Base-by-base conservation (phyloP, 208 protist species). In the Jaenimonas drosophilae region DNA sequence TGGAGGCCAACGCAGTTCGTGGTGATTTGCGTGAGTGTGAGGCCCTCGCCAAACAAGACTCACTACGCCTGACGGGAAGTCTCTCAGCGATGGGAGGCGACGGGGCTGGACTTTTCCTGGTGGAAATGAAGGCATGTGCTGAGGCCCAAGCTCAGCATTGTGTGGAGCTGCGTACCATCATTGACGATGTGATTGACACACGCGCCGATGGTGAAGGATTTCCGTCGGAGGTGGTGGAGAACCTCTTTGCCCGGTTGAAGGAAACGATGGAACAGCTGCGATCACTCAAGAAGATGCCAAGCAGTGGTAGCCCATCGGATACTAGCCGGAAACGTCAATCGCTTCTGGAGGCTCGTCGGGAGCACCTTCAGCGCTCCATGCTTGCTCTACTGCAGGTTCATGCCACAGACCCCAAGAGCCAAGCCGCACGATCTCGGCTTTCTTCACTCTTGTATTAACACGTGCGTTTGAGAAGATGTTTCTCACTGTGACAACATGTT, bases 381-480 rank as follows among this genome's bases (percentile, higher is more conserved):
- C 79, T 71, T 34, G 71, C 58, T 25, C 36, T 88, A 16, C 31
- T 92, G 37, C 73, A 89, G 48, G 42, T 87, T 5, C 81, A 83
- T 40, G 31, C 73, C 9, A 50, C 32, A 0, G 76, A 92, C 40
- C 62, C 76, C 21, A 72, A 76, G 46, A 76, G 66, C 32, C 73
- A 85, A 23, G 63, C 63, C 5, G 70, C 79, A 19, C 71, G 84
- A 17, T 62, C 76, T 20, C 57, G 73, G 11, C 60, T 92, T 2
- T 68, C 76, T 2, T 92, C 84, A 1, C 41, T 92, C 2, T 27
- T 92, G 37, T 80, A 84, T 43, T 92, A 48, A 60, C 30, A 34
- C 30, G 30, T n/a, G 11, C 14, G 30, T 14, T 34, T 34, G 30
- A n/a, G n/a, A n/a, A n/a, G n/a, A n/a, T n/a, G n/a, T n/a, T n/a